A percentile compares a stretch with the other conserved stretches of the same genome.
Evolutionary conservation across 441 rosid genomes (phyloP).

Genomic region (Francoa sonchifolia): DNA sequence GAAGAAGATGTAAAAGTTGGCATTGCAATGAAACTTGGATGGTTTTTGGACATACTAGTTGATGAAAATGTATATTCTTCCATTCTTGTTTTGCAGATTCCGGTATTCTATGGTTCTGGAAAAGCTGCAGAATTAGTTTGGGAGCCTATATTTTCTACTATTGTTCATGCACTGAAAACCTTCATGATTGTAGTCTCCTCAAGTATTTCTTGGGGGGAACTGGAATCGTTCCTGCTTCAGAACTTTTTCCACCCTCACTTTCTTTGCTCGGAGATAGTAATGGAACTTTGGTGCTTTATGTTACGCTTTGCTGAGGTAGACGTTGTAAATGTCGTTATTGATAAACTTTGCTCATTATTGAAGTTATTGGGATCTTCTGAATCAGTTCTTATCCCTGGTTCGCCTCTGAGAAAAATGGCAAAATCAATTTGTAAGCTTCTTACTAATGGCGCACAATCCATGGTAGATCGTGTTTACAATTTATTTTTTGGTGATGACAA

Average conservation of each 20-base stretch:
- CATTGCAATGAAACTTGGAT: conserved; percentile 43
- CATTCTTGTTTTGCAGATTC: conserved; percentile 53
- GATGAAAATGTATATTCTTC: conserved; percentile 53
- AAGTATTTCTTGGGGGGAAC: conserved; percentile 48
- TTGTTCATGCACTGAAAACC: conserved; percentile 56
- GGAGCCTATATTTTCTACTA: conserved; percentile 51
- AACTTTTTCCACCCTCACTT: conserved; percentile 77
- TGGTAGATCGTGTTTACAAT: conserved; percentile 41
- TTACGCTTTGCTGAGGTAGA: conserved; percentile 45
- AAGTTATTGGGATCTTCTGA: conserved; percentile 38
- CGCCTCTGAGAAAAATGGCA: conserved; percentile 59
- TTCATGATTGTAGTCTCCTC: conserved; percentile 52
- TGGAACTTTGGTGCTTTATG: conserved; percentile 81
- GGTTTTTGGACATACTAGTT: conserved; percentile 47
- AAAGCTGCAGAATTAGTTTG: conserved; percentile 36
- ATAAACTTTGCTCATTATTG: conserved; percentile 43
- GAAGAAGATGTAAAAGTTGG: conserved; percentile 35
- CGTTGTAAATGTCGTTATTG: conserved; percentile 27
- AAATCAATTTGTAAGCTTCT: conserved; percentile 51
- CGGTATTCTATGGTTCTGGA: conserved; percentile 41
- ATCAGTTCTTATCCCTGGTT: conserved; percentile 32
- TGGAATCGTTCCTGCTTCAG: conserved; percentile 48
- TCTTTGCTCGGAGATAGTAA: conserved; percentile 61
- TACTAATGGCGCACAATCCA: conserved; percentile 31
- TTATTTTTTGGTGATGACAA: conserved; percentile 24